A percentile compares a stretch with the other conserved stretches of the same genome.
These are phyloP conservation scores for Chlorella sp. DNA, from an alignment of 139 green algal species.

Conservation along the genomic window DNA sequence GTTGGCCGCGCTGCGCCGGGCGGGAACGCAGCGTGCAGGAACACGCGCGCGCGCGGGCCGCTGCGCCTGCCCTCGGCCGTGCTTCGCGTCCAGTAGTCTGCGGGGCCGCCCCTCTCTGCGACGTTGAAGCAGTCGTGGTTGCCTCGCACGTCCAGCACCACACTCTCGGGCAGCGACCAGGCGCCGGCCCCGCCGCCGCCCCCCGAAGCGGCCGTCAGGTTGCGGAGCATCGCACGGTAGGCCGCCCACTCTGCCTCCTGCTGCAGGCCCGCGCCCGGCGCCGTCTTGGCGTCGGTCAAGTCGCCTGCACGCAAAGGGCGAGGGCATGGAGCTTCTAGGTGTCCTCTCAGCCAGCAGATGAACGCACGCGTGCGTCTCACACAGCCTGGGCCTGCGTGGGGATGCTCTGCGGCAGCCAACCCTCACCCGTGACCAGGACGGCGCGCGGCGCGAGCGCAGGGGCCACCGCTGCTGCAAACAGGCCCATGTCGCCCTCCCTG, in stretches of 20 bases:
- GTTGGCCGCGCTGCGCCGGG: neutral
- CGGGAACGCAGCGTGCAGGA: neutral
- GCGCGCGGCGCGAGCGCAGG: conserved; percentile 21
- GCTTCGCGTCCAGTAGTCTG: conserved; percentile 51
- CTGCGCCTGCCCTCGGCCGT: conserved; percentile 37
- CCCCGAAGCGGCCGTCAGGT: no score
- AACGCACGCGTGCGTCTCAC: no score
- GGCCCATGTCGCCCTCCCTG: conserved; percentile 45
- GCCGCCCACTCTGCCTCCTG: conserved; percentile 53
- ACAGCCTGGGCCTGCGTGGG: no score
- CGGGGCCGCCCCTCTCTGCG: conserved; percentile 24
- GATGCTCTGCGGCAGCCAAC: no score
- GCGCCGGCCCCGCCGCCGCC: no score
- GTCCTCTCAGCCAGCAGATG: no score
- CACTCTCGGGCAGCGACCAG: neutral
- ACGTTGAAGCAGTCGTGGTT: conserved; percentile 81
- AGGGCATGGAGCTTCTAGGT: no score
- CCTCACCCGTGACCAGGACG: conserved; percentile 55
- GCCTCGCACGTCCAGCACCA: conserved; percentile 16
- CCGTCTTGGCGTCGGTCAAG: conserved; percentile 61
- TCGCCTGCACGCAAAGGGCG: no score
- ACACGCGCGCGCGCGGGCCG: conserved; percentile 21
- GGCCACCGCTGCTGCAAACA: conserved; percentile 40
- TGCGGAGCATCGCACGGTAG: conserved; percentile 23
- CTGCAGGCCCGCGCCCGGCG: conserved; percentile 38